Base-by-base conservation (phyloP, 2,329 filamentous ascomycete species). In the Lachnellula arida region DNA sequence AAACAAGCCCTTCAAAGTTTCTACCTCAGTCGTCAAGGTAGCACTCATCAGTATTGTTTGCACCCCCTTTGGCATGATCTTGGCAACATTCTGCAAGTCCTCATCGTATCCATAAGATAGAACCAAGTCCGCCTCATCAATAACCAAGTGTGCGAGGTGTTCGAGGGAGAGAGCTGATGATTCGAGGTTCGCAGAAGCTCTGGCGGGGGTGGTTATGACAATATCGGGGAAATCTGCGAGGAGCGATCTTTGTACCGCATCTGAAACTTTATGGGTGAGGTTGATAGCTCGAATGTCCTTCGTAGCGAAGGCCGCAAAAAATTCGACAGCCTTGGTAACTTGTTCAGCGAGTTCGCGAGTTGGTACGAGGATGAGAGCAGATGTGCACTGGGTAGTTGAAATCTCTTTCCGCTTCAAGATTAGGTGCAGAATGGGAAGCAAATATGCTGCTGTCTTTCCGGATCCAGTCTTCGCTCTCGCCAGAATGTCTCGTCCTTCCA, bases 371-470 rank as follows among this genome's bases (percentile, higher is more conserved):
- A 99, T 88, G 19, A 99, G 81, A n/a, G 85, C 86, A 3, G 88
- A 83, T 4, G 85, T 92, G 54, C 72, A 77, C 46, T 80, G 75
- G 1, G 75, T 70, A 9, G 78, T 68, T 53, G 81, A 77, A 71
- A 86, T 84, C 65, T 81, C 74, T 74, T 96, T 96, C 63, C 84
- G 83, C 69, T 87, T 89, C 54, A 99, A 75, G 59, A 96, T 89
- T 37, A 83, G 82, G 64, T 96, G 88, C 15, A 99, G 75, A n/a
- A 96, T 81, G 1, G 94, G 94, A 43, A 99, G 79, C 6, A 96
- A 77, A 70, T 97, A 97, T 49, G 94, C 93, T n/a, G 91, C 91
- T 11, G 94, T 99, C 79, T 99, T 99, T 64, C 94, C 94, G 4
- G 92, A 96, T 12, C 94, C 94, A 5, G 94, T 97, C 73, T 93